These are phyloP conservation scores for Fusarium xyrophilum DNA, from an alignment of 2,329 filamentous ascomycete species.

Conservation along the genomic window DNA sequence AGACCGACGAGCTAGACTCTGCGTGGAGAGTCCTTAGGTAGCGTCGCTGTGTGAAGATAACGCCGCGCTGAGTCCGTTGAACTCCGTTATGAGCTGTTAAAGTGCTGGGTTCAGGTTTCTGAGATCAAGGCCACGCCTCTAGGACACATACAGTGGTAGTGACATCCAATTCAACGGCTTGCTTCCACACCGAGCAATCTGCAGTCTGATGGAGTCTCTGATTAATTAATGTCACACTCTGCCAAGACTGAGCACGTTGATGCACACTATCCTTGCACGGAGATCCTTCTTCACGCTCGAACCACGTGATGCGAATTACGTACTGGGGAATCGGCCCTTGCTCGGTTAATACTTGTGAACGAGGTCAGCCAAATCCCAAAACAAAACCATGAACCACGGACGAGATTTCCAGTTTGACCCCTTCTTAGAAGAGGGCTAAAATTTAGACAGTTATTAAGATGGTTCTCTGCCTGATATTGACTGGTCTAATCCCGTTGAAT, in stretches of 20 bases:
- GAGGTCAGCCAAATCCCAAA: slow-evolving; percentile 7
- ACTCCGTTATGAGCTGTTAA: neutral
- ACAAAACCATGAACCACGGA: no score
- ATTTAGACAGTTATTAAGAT: no score
- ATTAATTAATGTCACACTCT: neutral
- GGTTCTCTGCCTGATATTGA: no score
- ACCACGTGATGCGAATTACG: neutral
- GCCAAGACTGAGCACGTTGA: slow-evolving; percentile 17
- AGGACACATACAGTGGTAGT: neutral
- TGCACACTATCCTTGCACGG: slow-evolving; percentile 6
- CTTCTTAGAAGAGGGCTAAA: no score
- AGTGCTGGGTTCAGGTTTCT: slow-evolving; percentile 9
- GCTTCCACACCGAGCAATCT: slow-evolving; percentile 10
- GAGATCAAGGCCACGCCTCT: slow-evolving; percentile 14
- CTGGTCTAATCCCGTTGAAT: no score
- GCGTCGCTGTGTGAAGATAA: slow-evolving; percentile 26
- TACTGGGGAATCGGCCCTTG: slow-evolving; percentile 21
- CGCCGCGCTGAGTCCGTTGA: slow-evolving; percentile 29
- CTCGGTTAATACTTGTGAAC: slow-evolving; percentile 12
- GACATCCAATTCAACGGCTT: slow-evolving; percentile 18
- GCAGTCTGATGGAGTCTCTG: neutral
- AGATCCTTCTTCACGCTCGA: slow-evolving; percentile 16
- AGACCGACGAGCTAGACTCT: slow-evolving; percentile 23
- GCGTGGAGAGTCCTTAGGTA: slow-evolving; percentile 10
- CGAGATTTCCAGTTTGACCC: no score